These are phyloP conservation scores for Aristolochia californica DNA, from an alignment of 164 flowering plant species.

Conservation along the genomic window DNA sequence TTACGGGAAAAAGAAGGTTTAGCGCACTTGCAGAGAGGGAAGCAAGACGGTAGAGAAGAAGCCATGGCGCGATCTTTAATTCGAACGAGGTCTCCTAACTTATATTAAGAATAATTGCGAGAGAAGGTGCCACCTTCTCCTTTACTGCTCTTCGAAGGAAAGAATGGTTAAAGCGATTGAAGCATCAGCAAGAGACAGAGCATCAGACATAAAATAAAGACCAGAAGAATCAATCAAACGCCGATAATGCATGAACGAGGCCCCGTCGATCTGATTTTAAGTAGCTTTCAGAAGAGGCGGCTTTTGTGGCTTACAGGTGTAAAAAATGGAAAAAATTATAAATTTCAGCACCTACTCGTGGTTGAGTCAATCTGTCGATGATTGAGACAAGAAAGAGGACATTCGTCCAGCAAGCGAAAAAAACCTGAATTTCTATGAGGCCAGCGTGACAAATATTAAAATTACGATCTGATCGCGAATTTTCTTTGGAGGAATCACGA, in stretches of 20 bases:
- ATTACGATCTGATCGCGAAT: too few relatives aligned
- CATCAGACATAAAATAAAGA: neutral
- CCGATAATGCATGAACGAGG: neutral
- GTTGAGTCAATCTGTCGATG: neutral
- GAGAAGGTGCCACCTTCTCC: too few relatives aligned
- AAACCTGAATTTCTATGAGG: too few relatives aligned
- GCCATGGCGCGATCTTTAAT: constrained; percentile 4
- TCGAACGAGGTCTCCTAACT: too few relatives aligned
- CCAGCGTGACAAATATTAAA: too few relatives aligned
- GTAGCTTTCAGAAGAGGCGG: neutral
- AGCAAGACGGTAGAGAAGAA: constrained; percentile 1
- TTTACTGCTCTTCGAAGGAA: too few relatives aligned
- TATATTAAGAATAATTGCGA: too few relatives aligned
- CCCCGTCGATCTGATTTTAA: neutral
- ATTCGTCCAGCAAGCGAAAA: neutral
- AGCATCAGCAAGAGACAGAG: neutral
- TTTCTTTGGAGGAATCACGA: neutral
- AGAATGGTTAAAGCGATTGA: too few relatives aligned
- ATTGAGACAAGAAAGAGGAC: neutral
- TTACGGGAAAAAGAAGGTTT: neutral
- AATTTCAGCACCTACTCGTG: neutral
- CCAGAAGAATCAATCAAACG: neutral
- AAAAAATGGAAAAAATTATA: neutral
- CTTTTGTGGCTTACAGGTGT: neutral
- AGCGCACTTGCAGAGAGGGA: neutral